Conservation (phyloP, 345 rosid genomes). For the Euphorbia peplus region DNA sequence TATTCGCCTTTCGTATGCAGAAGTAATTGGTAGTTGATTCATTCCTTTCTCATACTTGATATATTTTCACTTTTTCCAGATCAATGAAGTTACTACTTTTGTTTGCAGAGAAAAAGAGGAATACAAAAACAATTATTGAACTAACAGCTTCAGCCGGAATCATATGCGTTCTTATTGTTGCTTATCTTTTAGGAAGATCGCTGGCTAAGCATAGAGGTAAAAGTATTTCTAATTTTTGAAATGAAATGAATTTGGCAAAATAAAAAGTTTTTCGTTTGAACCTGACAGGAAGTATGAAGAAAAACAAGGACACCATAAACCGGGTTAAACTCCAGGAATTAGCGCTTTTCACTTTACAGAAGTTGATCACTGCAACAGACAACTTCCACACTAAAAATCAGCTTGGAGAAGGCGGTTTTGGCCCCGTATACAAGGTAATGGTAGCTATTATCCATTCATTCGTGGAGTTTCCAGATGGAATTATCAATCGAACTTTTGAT, state of each 20-base stretch:
- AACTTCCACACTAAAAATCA: slow-evolving; percentile 23
- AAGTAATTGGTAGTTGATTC: slow-evolving; percentile 23
- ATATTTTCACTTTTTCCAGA: too few relatives aligned
- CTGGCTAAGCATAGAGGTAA: slow-evolving; percentile 22
- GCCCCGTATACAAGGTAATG: slow-evolving; percentile 39
- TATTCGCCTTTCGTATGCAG: slow-evolving; percentile 44
- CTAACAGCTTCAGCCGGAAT: slow-evolving; percentile 3
- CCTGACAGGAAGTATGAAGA: background rate
- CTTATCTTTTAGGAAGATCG: slow-evolving; percentile 8
- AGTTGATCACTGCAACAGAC: slow-evolving; percentile 26
- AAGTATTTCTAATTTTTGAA: too few relatives aligned
- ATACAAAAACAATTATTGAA: background rate
- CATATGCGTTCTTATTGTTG: slow-evolving; percentile 3
- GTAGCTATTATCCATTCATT: background rate
- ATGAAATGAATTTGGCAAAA: too few relatives aligned
- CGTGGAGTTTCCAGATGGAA: background rate
- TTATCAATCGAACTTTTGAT: background rate
- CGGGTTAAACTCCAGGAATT: slow-evolving; percentile 22
- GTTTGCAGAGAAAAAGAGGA: slow-evolving; percentile 14
- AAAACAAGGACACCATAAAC: background rate
- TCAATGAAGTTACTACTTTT: background rate
- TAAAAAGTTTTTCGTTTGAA: background rate
- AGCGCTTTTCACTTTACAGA: slow-evolving; percentile 23
- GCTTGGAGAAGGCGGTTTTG: slow-evolving; percentile 45
- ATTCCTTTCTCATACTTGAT: background rate